Evolutionary conservation across 768 basidiomycete genomes (phyloP).

Genomic region (Saitozyma podzolica): DNA sequence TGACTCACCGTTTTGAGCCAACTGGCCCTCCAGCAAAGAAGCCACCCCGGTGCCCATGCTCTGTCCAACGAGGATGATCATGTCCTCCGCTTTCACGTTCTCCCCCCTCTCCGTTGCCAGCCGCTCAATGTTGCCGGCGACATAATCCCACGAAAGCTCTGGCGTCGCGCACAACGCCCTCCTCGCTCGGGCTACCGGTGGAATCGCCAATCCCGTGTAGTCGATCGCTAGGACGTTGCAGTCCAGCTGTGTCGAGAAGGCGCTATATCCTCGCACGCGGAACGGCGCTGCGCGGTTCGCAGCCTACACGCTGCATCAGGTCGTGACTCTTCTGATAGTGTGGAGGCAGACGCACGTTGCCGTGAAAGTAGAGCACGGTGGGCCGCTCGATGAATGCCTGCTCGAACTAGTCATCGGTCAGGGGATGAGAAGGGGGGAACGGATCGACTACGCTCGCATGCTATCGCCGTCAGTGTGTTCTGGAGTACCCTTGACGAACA

Average conservation of each 20-base stretch:
- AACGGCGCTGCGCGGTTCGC: constrained; percentile 69
- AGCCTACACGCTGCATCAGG: constrained; percentile 52
- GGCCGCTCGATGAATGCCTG: constrained; percentile 63
- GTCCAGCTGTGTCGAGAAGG: constrained; percentile 58
- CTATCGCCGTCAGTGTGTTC: too few species aligned
- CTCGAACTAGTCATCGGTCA: too few species aligned
- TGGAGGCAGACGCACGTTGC: constrained; percentile 59
- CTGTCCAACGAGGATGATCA: constrained; percentile 77
- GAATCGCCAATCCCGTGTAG: constrained; percentile 93
- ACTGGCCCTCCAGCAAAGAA: constrained; percentile 54
- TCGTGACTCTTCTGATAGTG: neutral
- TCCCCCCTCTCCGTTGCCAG: neutral
- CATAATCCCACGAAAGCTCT: constrained; percentile 78
- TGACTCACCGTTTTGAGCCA: constrained; percentile 56
- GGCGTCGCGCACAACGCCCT: constrained; percentile 69
- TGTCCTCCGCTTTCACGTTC: constrained; percentile 57
- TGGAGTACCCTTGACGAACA: too few species aligned
- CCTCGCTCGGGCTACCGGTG: constrained; percentile 71
- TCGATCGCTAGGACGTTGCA: constrained; percentile 80
- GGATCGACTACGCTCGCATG: too few species aligned
- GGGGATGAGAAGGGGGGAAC: too few species aligned
- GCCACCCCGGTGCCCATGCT: constrained; percentile 84
- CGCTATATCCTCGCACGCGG: constrained; percentile 69
- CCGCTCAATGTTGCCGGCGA: too few species aligned
- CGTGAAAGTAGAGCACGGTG: constrained; percentile 89